These are phyloP conservation scores for Arbutus unedo DNA, from an alignment of 148 eudicot genomes.

Conservation along the genomic window DNA sequence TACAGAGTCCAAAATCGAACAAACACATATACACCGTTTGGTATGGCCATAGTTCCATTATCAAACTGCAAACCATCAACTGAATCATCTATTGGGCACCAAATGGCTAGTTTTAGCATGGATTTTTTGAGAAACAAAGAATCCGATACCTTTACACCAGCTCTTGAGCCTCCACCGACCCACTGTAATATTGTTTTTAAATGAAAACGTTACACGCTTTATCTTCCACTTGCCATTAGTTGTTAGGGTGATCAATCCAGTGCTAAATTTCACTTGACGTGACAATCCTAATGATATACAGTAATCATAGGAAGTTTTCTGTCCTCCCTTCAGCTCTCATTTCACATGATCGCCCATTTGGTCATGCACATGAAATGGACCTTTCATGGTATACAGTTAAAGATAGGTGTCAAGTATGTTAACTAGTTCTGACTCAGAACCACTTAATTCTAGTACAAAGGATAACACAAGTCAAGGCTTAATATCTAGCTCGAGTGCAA, in stretches of 20 bases:
- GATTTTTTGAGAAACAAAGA: not conserved
- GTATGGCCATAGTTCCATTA: not conserved
- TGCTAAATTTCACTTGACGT: not conserved
- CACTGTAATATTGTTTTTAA: not conserved
- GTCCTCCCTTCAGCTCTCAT: not conserved
- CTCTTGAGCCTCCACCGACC: not conserved
- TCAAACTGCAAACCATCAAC: no score
- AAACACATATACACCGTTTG: not conserved
- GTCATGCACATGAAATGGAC: not conserved
- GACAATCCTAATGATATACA: not conserved
- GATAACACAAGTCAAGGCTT: no score
- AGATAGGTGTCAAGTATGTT: not conserved
- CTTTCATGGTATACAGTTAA: not conserved
- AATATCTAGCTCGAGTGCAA: no score
- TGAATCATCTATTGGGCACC: not conserved
- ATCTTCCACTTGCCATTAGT: not conserved
- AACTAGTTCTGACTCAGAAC: no score
- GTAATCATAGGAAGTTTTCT: not conserved
- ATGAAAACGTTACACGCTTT: not conserved
- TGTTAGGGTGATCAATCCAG: conserved; percentile 4
- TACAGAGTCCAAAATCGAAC: not conserved
- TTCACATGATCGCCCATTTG: not conserved
- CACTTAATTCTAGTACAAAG: no score
- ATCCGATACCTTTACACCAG: not conserved
- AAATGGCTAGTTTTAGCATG: not conserved